Conservation (phyloP, 2,329 filamentous ascomycete genomes). For the Samsoniella hepiali region DNA sequence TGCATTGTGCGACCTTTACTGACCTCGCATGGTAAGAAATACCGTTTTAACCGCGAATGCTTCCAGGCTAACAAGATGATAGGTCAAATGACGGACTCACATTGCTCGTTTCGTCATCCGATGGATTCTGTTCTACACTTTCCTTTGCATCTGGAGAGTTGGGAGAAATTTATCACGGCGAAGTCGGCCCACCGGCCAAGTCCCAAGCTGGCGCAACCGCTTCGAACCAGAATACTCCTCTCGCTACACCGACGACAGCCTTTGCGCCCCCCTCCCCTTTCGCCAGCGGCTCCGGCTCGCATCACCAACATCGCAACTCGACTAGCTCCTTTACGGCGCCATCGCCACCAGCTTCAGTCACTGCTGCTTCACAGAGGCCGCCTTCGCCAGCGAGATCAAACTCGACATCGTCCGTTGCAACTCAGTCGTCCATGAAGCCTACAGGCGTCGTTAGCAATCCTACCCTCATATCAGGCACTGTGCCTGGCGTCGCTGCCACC, state of each 20-base stretch:
- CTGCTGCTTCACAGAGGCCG: slow-evolving; percentile 62
- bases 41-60: background rate
- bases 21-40: slow-evolving; percentile 82
- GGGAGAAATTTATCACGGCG: slow-evolving; percentile 74
- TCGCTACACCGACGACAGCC: slow-evolving; percentile 65
- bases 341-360: slow-evolving; percentile 52
- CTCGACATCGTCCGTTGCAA: slow-evolving; percentile 76
- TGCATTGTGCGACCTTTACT: slow-evolving; percentile 96
- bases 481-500: slow-evolving; percentile 73
- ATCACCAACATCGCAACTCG: slow-evolving; percentile 57
- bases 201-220: slow-evolving; percentile 39
- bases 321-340: slow-evolving; percentile 56
- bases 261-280: slow-evolving; percentile 62
- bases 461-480: slow-evolving; percentile 70
- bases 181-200: slow-evolving; percentile 49
- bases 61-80: slow-evolving; percentile 28
- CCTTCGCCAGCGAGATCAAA: slow-evolving; percentile 82
- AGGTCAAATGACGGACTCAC: slow-evolving; percentile 51
- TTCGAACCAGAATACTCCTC: slow-evolving; percentile 63
- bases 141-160: slow-evolving; percentile 82
- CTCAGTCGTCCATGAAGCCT: slow-evolving; percentile 50
- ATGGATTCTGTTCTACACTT: slow-evolving; percentile 93
- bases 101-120: slow-evolving; percentile 92
- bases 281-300: slow-evolving; percentile 39
- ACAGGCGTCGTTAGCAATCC: slow-evolving; percentile 69